Conservation (phyloP, 1,139 yeast species). For the Saccharomyces pastorianus region DNA sequence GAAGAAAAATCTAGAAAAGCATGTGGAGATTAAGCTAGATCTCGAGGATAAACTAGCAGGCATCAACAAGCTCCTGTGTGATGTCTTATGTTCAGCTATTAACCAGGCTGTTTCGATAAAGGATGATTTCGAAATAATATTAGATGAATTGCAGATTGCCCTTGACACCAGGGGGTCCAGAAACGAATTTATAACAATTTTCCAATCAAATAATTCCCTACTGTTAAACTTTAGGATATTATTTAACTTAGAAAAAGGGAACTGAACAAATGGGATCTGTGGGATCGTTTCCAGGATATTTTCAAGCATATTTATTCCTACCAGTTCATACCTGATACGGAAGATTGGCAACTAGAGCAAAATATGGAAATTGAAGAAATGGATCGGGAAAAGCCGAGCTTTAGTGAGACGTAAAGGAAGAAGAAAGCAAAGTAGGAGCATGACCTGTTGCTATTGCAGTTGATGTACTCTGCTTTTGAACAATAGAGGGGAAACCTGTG, state of each 20-base stretch:
- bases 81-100: slow-evolving; percentile 9
- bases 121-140: slow-evolving; percentile 21
- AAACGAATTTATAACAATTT: slow-evolving; percentile 24
- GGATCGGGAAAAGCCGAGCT: not conserved
- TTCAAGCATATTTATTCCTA: slow-evolving; percentile 17
- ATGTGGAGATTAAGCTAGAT: slow-evolving; percentile 24
- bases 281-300: slow-evolving; percentile 18
- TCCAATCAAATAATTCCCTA: slow-evolving; percentile 24
- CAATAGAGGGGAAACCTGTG: not conserved
- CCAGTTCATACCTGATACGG: slow-evolving; percentile 15
- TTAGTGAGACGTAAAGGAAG: not conserved
- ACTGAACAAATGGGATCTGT: slow-evolving; percentile 17
- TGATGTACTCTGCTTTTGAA: not conserved
- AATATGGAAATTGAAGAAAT: not conserved
- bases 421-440: not conserved
- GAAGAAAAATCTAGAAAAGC: slow-evolving; percentile 24
- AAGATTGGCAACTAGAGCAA: slow-evolving; percentile 11
- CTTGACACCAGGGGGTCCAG: slow-evolving; percentile 20
- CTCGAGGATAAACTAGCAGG: slow-evolving; percentile 22
- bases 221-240: slow-evolving; percentile 22
- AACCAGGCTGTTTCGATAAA: slow-evolving; percentile 7
- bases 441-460: not conserved
- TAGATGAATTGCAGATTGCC: slow-evolving; percentile 26
- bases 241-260: slow-evolving; percentile 18
- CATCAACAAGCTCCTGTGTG: slow-evolving; percentile 19